Evolutionary conservation across 164 flowering plant genomes (phyloP).

Genomic region (Dillenia suffruticosa): DNA sequence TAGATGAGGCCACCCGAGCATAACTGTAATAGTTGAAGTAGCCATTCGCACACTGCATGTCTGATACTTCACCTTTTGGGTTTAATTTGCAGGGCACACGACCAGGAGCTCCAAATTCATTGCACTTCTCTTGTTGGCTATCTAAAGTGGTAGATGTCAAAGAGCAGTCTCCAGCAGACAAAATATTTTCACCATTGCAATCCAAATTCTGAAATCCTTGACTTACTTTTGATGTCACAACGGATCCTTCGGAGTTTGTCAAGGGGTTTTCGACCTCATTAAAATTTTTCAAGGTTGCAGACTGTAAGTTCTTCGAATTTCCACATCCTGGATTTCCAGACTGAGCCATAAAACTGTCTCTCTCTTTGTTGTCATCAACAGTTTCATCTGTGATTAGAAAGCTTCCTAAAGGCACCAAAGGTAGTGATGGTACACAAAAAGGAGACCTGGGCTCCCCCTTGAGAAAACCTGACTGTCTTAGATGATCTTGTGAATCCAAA

Average conservation of each 20-base stretch:
- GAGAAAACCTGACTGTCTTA: constrained; percentile 6
- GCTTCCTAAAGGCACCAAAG: constrained; percentile 19
- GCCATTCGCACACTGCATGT: constrained; percentile 20
- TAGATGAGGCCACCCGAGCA: constrained; percentile 52
- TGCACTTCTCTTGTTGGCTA: constrained; percentile 15
- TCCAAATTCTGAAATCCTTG: constrained; percentile 16
- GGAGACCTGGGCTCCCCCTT: constrained; percentile 11
- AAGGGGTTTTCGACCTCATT: constrained; percentile 19
- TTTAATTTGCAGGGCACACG: constrained; percentile 10
- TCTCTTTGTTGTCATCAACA: constrained; percentile 21
- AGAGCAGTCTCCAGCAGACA: constrained; percentile 9
- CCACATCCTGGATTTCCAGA: constrained; percentile 18
- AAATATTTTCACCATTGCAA: constrained; percentile 7
- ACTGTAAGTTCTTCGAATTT: constrained; percentile 16
- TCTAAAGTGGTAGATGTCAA: constrained; percentile 17
- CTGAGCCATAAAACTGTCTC: constrained; percentile 7
- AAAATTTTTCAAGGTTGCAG: constrained; percentile 11
- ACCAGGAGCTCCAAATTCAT: constrained; percentile 12
- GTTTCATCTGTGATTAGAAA: constrained; percentile 15
- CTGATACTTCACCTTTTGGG: constrained; percentile 14
- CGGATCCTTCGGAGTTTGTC: constrained; percentile 43
- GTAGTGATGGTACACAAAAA: neutral
- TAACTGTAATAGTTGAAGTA: constrained; percentile 70
- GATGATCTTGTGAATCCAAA: constrained; percentile 14
- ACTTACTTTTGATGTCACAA: constrained; percentile 28